Evolutionary conservation across 2,329 filamentous ascomycete genomes (phyloP), one percentile per base, ranked within the genome.

Genomic region (Colletotrichum navitas): DNA sequence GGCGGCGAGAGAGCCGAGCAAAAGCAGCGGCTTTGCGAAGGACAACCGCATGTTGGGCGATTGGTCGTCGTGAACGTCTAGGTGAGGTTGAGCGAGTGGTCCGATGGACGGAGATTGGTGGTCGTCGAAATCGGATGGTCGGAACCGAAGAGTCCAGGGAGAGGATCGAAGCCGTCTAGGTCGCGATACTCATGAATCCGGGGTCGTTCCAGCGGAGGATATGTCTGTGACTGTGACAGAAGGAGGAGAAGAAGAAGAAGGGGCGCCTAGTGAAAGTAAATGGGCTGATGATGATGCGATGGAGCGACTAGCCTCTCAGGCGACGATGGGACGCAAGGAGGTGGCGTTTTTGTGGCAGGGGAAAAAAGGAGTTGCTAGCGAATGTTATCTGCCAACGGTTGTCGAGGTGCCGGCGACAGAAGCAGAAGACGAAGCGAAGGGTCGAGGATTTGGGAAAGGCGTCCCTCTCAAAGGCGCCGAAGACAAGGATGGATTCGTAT

Each of bases 41-140:
- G 83, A 81, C 76, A 83, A 84, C 81, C 83, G 83, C 87, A 88
- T 88, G 29, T 68, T 83, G 78, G 74, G 68, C 62, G 73, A 34
- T 62, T 68, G 8, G 34, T 63, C 51, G 65, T 55, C 65, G 59
- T 52, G 39, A 41, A 45, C 49, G 51, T 45, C 34, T 16, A 18
- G 39, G 29, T 68, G 34, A 63, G 59, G 55, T n/a, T 43, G 56
- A 49, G 18, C 10, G 54, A 47, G 29, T 69, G 34, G 52, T 34
- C 16, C 45, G 47, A 36, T 66, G 8, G 55, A 56, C 62, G 63
- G 36, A n/a, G 39, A 47, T 39, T n/a, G 34, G 26, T 14, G 18
- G 54, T 62, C 49, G 68, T 61, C 63, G 49, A 39, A 14, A n/a
- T 14, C 36, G 41, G 63, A n/a, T 32, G 63, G 51, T 62, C 16